Evolutionary conservation across 805 yeast species (phyloP).

Genomic region (Lachancea fermentati): DNA sequence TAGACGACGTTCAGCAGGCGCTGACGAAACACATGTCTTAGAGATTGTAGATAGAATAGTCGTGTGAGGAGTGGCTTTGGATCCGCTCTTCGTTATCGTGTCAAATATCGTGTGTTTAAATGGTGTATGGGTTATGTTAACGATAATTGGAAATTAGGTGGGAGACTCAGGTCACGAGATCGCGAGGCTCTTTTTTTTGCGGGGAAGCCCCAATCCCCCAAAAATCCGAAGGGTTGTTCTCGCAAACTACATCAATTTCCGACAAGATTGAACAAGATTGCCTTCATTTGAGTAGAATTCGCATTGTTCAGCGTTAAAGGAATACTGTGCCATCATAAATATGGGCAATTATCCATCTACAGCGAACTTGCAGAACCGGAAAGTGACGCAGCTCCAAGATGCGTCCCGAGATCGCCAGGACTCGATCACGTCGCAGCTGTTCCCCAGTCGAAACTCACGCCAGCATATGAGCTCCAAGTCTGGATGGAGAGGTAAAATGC

Average conservation of each 20-base stretch:
- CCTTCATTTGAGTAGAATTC: too few relatives aligned
- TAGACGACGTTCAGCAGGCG: constrained; percentile 66
- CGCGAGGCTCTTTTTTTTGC: not conserved
- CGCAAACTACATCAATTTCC: too few relatives aligned
- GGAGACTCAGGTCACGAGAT: not conserved
- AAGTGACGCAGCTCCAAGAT: constrained; percentile 6
- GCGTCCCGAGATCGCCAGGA: constrained; percentile 10
- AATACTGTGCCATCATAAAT: too few relatives aligned
- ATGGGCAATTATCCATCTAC: constrained; percentile 14
- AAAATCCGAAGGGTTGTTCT: not conserved
- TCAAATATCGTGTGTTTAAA: too few relatives aligned
- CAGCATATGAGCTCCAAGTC: constrained; percentile 11
- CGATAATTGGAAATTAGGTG: not conserved
- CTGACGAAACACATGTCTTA: constrained; percentile 22
- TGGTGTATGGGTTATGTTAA: not conserved
- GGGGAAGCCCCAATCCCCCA: not conserved
- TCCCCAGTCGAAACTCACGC: constrained; percentile 15
- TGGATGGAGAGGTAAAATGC: not conserved
- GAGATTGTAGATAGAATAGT: not conserved
- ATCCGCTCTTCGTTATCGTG: not conserved
- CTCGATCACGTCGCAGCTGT: constrained; percentile 20
- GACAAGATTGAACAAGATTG: too few relatives aligned
- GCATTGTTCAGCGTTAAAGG: too few relatives aligned
- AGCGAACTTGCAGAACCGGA: constrained; percentile 5
- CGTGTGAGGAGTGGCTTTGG: not conserved